A percentile compares a stretch with the other conserved stretches of the same genome.
Conservation (phyloP, 306 rosid genomes). For the Calophaca sinica region DNA sequence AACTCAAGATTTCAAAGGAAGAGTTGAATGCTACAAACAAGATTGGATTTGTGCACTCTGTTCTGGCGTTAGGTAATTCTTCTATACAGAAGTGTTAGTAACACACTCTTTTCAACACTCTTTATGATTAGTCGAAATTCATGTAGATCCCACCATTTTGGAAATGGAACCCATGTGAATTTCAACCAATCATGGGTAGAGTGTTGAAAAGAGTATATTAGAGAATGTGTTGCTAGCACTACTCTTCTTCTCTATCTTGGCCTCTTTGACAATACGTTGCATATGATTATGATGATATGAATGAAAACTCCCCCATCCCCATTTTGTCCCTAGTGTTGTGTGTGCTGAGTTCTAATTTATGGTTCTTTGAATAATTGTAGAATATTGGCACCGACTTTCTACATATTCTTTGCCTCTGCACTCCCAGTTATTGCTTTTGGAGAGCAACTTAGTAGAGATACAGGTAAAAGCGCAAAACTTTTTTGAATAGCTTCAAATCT, state of each 20-base stretch:
- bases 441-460: constrained; percentile 77
- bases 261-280: not conserved
- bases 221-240: too few relatives aligned
- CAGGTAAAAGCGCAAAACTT: constrained; percentile 56
- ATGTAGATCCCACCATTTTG: too few relatives aligned
- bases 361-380: constrained; percentile 47
- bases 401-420: constrained; percentile 90
- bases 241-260: not conserved
- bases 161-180: too few relatives aligned
- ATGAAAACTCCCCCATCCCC: too few relatives aligned
- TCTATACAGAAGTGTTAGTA: not conserved
- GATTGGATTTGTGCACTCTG: constrained; percentile 70
- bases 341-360: not conserved
- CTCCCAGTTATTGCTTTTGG: constrained; percentile 93
- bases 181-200: too few relatives aligned
- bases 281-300: too few relatives aligned
- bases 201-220: too few relatives aligned
- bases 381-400: constrained; percentile 86
- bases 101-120: too few relatives aligned
- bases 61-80: constrained; percentile 64
- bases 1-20: constrained; percentile 71
- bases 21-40: constrained; percentile 72
- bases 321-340: too few relatives aligned
- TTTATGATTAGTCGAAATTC: too few relatives aligned
- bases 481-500: not conserved